phyloP scores from a whole-genome alignment of 2,329 filamentous ascomycete genomes.

The Aspergillus sp. region DNA sequence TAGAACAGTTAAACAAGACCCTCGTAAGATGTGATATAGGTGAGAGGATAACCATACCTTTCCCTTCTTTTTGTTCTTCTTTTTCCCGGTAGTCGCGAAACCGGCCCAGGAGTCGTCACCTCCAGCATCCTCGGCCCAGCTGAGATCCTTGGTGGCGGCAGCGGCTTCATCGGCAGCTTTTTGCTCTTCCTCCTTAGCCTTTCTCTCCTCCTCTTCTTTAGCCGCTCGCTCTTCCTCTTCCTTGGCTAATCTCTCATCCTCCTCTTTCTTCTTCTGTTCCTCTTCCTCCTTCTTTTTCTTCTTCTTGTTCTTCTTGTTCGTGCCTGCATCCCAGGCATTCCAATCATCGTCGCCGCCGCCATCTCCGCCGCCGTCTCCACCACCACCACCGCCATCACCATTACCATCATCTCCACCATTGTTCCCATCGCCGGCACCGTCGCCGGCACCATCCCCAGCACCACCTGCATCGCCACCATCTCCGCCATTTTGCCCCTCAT shows the following conservation, averaged over 20 bases:
- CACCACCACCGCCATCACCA: slow-evolving; percentile 38
- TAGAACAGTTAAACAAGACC: background rate
- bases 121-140: slow-evolving; percentile 43
- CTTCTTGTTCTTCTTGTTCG: slow-evolving; percentile 29
- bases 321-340: slow-evolving; percentile 1
- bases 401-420: slow-evolving; percentile 31
- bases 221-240: slow-evolving; percentile 25
- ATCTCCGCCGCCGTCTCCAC: slow-evolving; percentile 34
- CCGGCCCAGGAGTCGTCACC: slow-evolving; percentile 50
- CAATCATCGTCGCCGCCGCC: slow-evolving; percentile 15
- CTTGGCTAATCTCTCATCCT: slow-evolving; percentile 18
- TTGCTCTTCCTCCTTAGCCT: slow-evolving; percentile 20
- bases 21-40: background rate
- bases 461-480: slow-evolving; percentile 31
- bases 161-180: slow-evolving; percentile 24
- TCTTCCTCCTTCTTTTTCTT: slow-evolving; percentile 32
- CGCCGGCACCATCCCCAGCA: slow-evolving; percentile 25
- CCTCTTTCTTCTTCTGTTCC: slow-evolving; percentile 25
- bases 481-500: slow-evolving; percentile 17
- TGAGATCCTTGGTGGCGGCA: slow-evolving; percentile 30
- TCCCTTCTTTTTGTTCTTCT: slow-evolving; percentile 53
- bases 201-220: slow-evolving; percentile 27
- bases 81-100: slow-evolving; percentile 45
- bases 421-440: slow-evolving; percentile 21
- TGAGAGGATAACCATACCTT: slow-evolving; percentile 39